Conservation (phyloP, 176 grass and related monocot genomes). For the Chrysopogon serrulatus region DNA sequence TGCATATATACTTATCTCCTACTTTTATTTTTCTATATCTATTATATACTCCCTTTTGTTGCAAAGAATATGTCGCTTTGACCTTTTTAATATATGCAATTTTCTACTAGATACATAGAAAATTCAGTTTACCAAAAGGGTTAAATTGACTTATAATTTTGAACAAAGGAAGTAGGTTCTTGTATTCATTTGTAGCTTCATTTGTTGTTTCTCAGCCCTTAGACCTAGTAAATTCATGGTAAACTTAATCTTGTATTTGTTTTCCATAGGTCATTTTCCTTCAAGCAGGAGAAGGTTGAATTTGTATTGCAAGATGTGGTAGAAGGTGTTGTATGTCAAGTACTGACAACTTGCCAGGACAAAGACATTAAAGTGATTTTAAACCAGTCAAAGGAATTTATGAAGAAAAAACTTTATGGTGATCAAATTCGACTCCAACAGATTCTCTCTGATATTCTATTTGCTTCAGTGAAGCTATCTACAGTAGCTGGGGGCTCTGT, state of each 20-base stretch:
- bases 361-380: constrained; percentile 69
- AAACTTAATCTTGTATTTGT: neutral
- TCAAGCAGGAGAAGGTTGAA: constrained; percentile 86
- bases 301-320: constrained; percentile 71
- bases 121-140: too few relatives aligned
- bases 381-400: constrained; percentile 45
- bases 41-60: too few relatives aligned
- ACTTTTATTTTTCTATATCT: neutral
- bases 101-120: too few relatives aligned
- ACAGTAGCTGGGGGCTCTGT: constrained; percentile 57
- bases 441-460: constrained; percentile 74
- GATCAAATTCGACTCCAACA: constrained; percentile 80
- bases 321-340: constrained; percentile 75
- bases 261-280: constrained; percentile 41
- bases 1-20: constrained; percentile 13
- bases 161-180: too few relatives aligned
- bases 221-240: neutral
- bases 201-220: constrained; percentile 1
- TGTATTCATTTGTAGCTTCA: constrained; percentile 4
- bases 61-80: too few relatives aligned
- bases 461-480: constrained; percentile 74
- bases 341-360: constrained; percentile 50
- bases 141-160: too few relatives aligned
- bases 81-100: too few relatives aligned
- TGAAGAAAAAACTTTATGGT: constrained; percentile 61